Conservation (phyloP, 2,329 filamentous ascomycete genomes). For the Pleurostoma richardsiae region DNA sequence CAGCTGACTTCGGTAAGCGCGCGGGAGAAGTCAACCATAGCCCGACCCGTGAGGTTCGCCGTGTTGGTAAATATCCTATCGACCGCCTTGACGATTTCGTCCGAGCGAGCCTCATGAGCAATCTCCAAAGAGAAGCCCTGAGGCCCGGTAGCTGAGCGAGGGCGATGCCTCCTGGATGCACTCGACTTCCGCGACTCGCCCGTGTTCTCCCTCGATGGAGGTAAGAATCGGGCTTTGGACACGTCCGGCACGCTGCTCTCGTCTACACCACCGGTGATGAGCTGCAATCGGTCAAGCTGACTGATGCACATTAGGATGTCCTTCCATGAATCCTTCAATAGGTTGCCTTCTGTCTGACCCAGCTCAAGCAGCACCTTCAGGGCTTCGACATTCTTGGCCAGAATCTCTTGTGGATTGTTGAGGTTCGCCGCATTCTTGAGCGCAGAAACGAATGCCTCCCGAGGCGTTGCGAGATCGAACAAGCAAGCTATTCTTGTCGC, state of each 20-base stretch:
- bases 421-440: constrained; percentile 92
- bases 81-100: constrained; percentile 87
- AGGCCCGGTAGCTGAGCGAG: constrained; percentile 52
- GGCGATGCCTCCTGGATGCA: constrained; percentile 46
- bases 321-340: constrained; percentile 86
- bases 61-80: constrained; percentile 97
- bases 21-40: constrained; percentile 91
- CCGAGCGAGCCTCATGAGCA: constrained; percentile 85
- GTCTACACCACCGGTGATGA: constrained; percentile 91
- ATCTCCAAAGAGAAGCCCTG: constrained; percentile 71
- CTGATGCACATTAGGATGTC: constrained; percentile 94
- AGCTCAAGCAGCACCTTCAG: constrained; percentile 88
- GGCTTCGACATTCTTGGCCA: constrained; percentile 93
- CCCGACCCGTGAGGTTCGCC: constrained; percentile 85
- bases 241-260: constrained; percentile 91
- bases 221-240: constrained; percentile 70
- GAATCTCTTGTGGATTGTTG: constrained; percentile 92
- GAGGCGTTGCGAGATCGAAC: constrained; percentile 88
- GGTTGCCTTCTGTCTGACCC: constrained; percentile 86
- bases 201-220: constrained; percentile 49
- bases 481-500: constrained; percentile 89
- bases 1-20: constrained; percentile 94
- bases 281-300: constrained; percentile 89
- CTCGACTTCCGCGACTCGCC: constrained; percentile 61
- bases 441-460: constrained; percentile 91